Conservation (phyloP, 2,329 filamentous ascomycete genomes). For the Elsinoe arachidis region DNA sequence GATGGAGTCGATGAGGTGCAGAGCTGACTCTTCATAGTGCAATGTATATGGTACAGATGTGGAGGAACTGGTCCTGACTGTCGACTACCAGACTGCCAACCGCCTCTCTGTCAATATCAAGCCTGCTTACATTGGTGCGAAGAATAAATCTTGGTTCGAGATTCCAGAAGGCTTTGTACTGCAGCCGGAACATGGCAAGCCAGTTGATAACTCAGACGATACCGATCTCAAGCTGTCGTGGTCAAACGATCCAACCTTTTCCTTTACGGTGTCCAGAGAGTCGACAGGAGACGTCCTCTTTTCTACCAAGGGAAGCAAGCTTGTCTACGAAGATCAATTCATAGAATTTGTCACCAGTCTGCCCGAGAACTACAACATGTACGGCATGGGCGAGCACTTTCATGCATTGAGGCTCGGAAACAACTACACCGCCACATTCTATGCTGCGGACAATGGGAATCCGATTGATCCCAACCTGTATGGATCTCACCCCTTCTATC, state of each 20-base stretch:
- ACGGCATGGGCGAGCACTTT: slow-evolving; percentile 66
- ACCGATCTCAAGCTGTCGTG: slow-evolving; percentile 45
- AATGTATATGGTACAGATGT: slow-evolving; percentile 73
- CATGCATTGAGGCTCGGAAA: slow-evolving; percentile 63
- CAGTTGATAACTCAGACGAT: slow-evolving; percentile 31
- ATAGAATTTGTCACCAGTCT: slow-evolving; percentile 60
- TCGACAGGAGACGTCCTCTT: slow-evolving; percentile 60
- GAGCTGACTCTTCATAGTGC: slow-evolving; percentile 34
- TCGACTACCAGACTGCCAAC: slow-evolving; percentile 58
- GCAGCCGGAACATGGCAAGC: slow-evolving; percentile 41
- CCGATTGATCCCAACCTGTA: slow-evolving; percentile 61
- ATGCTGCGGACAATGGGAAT: slow-evolving; percentile 59
- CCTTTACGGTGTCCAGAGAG: slow-evolving; percentile 46
- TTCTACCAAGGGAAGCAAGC: slow-evolving; percentile 51
- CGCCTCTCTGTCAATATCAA: slow-evolving; percentile 63
- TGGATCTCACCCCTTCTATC: slow-evolving; percentile 67
- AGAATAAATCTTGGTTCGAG: slow-evolving; percentile 42
- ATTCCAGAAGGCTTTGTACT: slow-evolving; percentile 56
- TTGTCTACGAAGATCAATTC: slow-evolving; percentile 71
- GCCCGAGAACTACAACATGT: slow-evolving; percentile 65
- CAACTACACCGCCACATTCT: slow-evolving; percentile 61
- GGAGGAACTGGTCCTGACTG: slow-evolving; percentile 54
- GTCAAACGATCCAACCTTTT: slow-evolving; percentile 51
- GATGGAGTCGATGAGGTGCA: neutral
- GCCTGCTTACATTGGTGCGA: slow-evolving; percentile 49